Evolutionary conservation across 164 flowering plant genomes (phyloP).

Genomic region (Litsea cubeba): DNA sequence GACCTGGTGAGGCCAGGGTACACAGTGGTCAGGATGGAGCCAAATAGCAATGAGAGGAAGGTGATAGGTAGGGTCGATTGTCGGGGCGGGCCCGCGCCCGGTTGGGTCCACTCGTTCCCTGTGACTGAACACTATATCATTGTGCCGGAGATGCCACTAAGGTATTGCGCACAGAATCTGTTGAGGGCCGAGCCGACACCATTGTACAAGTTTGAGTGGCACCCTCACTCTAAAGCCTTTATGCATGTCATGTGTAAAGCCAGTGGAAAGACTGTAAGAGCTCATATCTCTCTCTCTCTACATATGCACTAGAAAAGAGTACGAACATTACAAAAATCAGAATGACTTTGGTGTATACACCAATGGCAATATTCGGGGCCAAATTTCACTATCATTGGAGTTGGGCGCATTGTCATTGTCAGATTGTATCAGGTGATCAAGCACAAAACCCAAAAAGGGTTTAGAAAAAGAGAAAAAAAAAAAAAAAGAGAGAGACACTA

Average conservation of each 20-base stretch:
- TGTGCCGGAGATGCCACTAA: conserved; percentile 94
- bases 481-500: no score
- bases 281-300: neutral
- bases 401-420: no score
- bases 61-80: conserved; percentile 84
- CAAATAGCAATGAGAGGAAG: conserved; percentile 73
- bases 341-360: no score
- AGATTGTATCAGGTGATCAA: no score
- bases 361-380: no score
- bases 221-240: conserved; percentile 72
- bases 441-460: no score
- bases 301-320: neutral
- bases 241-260: conserved; percentile 86
- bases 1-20: conserved; percentile 86
- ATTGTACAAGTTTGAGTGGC: conserved; percentile 92
- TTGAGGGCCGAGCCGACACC: conserved; percentile 91
- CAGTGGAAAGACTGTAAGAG: conserved; percentile 75
- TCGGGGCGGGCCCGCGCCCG: conserved; percentile 75
- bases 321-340: no score
- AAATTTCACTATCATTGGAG: no score
- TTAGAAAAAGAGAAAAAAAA: no score
- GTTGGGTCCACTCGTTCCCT: conserved; percentile 98
- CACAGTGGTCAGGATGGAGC: conserved; percentile 79
- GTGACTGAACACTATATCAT: conserved; percentile 76
- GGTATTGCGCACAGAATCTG: conserved; percentile 74